Conservation (phyloP, 345 rosid genomes). For the Rhodamnia rubescens region DNA sequence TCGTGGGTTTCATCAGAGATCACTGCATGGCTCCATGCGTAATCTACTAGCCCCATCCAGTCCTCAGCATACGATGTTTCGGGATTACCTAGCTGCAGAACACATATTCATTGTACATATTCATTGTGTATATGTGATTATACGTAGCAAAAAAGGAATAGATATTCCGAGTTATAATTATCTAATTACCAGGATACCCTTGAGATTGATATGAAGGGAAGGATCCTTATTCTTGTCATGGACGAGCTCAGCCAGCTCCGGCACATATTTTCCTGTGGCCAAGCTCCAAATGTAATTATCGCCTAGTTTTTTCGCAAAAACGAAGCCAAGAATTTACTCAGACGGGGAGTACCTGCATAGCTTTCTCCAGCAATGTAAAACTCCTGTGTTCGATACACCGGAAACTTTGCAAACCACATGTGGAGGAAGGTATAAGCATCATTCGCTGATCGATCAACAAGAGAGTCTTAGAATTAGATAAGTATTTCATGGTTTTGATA, state of each 20-base stretch:
- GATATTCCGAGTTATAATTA: not conserved
- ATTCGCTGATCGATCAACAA: conserved; percentile 30
- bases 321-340: not conserved
- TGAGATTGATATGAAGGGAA: conserved; percentile 44
- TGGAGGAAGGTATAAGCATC: conserved; percentile 69
- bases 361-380: conserved; percentile 94
- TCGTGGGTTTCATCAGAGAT: conserved; percentile 75
- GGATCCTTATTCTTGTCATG: conserved; percentile 50
- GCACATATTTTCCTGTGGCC: conserved; percentile 69
- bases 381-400: conserved; percentile 32
- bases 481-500: not conserved
- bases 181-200: conserved; percentile 61
- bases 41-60: conserved; percentile 77
- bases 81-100: conserved; percentile 71
- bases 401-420: conserved; percentile 69
- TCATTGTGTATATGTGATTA: not conserved
- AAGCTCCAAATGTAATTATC: not conserved
- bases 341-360: conserved; percentile 53
- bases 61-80: conserved; percentile 70
- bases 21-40: conserved; percentile 94
- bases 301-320: not conserved
- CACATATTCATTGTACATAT: not conserved
- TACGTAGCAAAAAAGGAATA: not conserved
- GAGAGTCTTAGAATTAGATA: not conserved
- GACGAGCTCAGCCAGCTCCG: conserved; percentile 69